Conservation (phyloP, 345 rosid species). For the Eucalyptus marginata region DNA sequence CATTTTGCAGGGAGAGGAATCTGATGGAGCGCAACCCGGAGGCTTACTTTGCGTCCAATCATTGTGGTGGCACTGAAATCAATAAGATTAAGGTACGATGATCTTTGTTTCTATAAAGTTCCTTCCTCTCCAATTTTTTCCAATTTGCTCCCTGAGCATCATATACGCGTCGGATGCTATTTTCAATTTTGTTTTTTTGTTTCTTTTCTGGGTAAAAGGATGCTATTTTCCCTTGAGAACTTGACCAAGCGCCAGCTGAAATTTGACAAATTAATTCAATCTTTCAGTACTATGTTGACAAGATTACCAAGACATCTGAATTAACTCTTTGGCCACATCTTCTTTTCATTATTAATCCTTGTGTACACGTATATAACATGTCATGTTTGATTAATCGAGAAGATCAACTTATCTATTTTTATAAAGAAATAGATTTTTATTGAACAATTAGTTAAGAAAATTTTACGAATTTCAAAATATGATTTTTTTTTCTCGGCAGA, state of each 20-base stretch:
- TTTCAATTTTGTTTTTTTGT: not conserved
- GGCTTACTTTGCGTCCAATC: slow-evolving; percentile 31
- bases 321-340: not conserved
- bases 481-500: not conserved
- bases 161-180: not conserved
- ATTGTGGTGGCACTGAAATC: slow-evolving; percentile 1
- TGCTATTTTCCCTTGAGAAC: not conserved
- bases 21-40: slow-evolving; percentile 38
- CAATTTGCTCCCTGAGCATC: not conserved
- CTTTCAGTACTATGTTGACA: not conserved
- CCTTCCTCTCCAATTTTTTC: rapidly evolving
- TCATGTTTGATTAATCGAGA: too few relatives aligned
- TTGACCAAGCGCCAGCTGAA: not conserved
- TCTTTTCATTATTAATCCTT: too few relatives aligned
- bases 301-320: not conserved
- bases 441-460: too few relatives aligned
- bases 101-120: too few relatives aligned
- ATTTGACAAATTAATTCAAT: not conserved
- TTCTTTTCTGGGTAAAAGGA: not conserved
- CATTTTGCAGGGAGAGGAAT: slow-evolving; percentile 41
- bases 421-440: too few relatives aligned
- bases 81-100: slow-evolving; percentile 36
- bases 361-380: too few relatives aligned
- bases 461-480: too few relatives aligned
- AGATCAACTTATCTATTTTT: not conserved